A percentile compares a stretch with the other conserved stretches of the same genome.
These are phyloP conservation scores for Sugiyamaella boreocaroliniensis DNA, from an alignment of 805 yeast genomes.

Conservation along the genomic window DNA sequence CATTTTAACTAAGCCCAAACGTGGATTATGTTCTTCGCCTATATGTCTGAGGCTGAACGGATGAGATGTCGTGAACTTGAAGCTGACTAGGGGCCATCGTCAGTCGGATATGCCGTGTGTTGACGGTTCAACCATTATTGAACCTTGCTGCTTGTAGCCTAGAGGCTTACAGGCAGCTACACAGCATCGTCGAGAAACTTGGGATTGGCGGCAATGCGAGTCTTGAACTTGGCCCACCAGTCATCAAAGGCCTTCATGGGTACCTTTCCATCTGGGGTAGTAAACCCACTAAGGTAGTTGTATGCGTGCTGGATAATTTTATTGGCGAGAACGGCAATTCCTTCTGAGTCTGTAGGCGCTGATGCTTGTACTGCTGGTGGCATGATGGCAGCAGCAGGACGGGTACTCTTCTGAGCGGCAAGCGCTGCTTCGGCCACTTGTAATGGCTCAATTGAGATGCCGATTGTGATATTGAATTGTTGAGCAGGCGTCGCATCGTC, in stretches of 20 bases:
- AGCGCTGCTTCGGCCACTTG: constrained; percentile 56
- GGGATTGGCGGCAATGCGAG: constrained; percentile 72
- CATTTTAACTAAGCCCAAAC: background rate
- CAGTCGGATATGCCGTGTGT: too few relatives aligned
- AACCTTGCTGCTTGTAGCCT: too few relatives aligned
- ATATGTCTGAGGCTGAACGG: too few relatives aligned
- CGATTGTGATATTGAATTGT: constrained; percentile 46
- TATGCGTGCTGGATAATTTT: constrained; percentile 89
- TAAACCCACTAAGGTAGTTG: constrained; percentile 82
- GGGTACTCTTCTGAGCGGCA: constrained; percentile 30
- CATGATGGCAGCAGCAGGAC: constrained; percentile 19
- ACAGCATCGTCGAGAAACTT: constrained; percentile 52
- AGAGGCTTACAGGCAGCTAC: too few relatives aligned
- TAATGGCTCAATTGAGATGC: constrained; percentile 85
- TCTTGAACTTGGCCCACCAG: constrained; percentile 90
- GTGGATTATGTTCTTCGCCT: background rate
- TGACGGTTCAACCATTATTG: background rate
- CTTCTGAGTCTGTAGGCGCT: constrained; percentile 34
- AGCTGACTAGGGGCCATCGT: too few relatives aligned
- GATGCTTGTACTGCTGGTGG: constrained; percentile 11
- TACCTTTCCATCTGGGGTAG: constrained; percentile 72
- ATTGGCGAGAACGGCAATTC: constrained; percentile 64
- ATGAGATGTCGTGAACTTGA: too few relatives aligned
- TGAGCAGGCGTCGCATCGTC: constrained; percentile 35
- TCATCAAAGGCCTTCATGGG: constrained; percentile 81